phyloP scores from a whole-genome alignment of 2,329 filamentous ascomycete species.

The Rutstroemia sp. region DNA sequence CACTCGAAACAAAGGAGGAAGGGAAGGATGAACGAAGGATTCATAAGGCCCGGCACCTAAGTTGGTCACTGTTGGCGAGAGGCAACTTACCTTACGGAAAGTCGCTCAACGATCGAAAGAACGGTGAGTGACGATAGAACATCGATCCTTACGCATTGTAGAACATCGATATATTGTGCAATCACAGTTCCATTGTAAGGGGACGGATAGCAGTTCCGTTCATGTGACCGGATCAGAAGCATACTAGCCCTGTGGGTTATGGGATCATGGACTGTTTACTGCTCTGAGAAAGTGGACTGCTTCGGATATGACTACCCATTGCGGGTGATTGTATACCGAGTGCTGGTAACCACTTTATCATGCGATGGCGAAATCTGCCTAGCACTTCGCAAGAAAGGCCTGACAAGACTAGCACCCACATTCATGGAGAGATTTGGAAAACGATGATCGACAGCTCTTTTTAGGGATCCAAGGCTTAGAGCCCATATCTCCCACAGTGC shows the following conservation, averaged over 20 bases:
- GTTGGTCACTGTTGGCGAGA: too few species aligned
- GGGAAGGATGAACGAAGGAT: too few species aligned
- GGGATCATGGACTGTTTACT: neutral
- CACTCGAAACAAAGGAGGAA: too few species aligned
- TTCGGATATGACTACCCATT: constrained; percentile 4
- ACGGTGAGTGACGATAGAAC: neutral
- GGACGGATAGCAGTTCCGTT: constrained; percentile 1
- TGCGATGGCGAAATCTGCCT: neutral
- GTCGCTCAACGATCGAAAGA: neutral
- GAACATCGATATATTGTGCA: neutral
- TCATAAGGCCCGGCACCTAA: too few species aligned
- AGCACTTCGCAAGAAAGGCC: neutral
- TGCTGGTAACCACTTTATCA: neutral
- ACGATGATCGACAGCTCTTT: neutral
- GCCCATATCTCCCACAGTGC: neutral
- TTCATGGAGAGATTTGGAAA: neutral
- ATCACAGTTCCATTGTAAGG: neutral
- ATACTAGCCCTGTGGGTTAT: neutral
- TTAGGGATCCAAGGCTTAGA: neutral
- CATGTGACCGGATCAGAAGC: constrained; percentile 4
- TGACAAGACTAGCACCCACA: neutral
- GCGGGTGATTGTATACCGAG: constrained; percentile 7
- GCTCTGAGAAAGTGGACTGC: constrained; percentile 2
- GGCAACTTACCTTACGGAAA: too few species aligned
- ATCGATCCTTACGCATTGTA: neutral